phyloP scores from a whole-genome alignment of 805 yeast genomes.

The Barnettozyma salicaria region DNA sequence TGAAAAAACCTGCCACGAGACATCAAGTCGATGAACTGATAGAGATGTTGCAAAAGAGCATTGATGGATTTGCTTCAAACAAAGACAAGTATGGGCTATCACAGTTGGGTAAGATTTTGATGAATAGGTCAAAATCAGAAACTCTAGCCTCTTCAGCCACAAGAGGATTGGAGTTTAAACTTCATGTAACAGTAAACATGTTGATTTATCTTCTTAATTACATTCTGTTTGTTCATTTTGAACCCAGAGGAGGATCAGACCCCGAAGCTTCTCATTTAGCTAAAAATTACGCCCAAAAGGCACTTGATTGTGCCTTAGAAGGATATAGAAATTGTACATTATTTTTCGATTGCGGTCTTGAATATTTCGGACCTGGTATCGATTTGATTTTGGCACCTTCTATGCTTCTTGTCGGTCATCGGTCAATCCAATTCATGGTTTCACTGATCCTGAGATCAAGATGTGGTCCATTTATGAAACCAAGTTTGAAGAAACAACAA shows the following conservation, averaged over 20 bases:
- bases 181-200: slow-evolving; percentile 39
- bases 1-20: slow-evolving; percentile 37
- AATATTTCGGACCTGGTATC: slow-evolving; percentile 33
- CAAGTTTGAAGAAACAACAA: slow-evolving; percentile 5
- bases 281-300: slow-evolving; percentile 36
- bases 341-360: slow-evolving; percentile 34
- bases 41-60: slow-evolving; percentile 28
- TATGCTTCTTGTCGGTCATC: slow-evolving; percentile 46
- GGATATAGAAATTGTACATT: slow-evolving; percentile 37
- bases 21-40: slow-evolving; percentile 35
- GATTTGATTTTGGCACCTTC: slow-evolving; percentile 45
- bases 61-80: slow-evolving; percentile 26
- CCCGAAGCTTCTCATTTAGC: slow-evolving; percentile 30
- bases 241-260: slow-evolving; percentile 35
- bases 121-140: slow-evolving; percentile 21
- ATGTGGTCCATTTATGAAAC: slow-evolving; percentile 36
- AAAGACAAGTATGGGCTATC: slow-evolving; percentile 32
- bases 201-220: slow-evolving; percentile 46
- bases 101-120: slow-evolving; percentile 26
- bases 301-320: slow-evolving; percentile 38
- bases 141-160: slow-evolving; percentile 28
- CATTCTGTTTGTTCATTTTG: slow-evolving; percentile 39
- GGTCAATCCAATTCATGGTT: slow-evolving; percentile 54
- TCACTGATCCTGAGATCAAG: slow-evolving; percentile 45
- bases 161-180: slow-evolving; percentile 34